phyloP scores from a whole-genome alignment of 305 asterid species.

The Fraxinus ornus region DNA sequence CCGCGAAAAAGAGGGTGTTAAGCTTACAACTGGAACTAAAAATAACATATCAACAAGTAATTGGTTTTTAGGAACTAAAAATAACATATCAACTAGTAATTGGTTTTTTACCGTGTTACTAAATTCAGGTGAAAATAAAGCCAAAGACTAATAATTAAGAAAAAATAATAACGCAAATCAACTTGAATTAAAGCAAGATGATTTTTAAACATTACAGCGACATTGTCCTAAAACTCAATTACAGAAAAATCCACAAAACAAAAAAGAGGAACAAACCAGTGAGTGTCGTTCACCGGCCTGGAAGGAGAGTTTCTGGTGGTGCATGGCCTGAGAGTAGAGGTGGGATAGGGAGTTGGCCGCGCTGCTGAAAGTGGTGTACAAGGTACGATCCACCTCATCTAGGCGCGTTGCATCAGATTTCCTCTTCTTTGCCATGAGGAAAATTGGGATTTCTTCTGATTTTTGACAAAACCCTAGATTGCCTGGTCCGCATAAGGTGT shows the following conservation, averaged over 20 bases:
- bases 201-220: background rate
- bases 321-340: conserved; percentile 60
- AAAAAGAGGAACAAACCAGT: conserved; percentile 31
- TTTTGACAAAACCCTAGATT: conserved; percentile 29
- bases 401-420: conserved; percentile 60
- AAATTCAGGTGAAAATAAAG: background rate
- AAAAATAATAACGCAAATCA: background rate
- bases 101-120: background rate
- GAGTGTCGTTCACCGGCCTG: conserved; percentile 68
- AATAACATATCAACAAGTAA: background rate
- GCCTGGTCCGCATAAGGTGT: background rate
- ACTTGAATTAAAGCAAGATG: background rate
- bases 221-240: background rate
- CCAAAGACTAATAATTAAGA: background rate
- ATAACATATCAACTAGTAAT: background rate
- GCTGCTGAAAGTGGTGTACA: conserved; percentile 57
- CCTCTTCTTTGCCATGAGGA: conserved; percentile 58
- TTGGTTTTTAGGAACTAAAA: background rate
- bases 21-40: background rate
- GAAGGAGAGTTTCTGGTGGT: conserved; percentile 58
- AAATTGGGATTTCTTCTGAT: background rate
- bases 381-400: conserved; percentile 60
- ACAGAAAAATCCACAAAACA: background rate
- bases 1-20: background rate
- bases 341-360: conserved; percentile 63